A percentile compares a stretch with the other conserved stretches of the same genome.
phyloP scores from a whole-genome alignment of 176 grass and related monocot species.

The Oryza punctata region DNA sequence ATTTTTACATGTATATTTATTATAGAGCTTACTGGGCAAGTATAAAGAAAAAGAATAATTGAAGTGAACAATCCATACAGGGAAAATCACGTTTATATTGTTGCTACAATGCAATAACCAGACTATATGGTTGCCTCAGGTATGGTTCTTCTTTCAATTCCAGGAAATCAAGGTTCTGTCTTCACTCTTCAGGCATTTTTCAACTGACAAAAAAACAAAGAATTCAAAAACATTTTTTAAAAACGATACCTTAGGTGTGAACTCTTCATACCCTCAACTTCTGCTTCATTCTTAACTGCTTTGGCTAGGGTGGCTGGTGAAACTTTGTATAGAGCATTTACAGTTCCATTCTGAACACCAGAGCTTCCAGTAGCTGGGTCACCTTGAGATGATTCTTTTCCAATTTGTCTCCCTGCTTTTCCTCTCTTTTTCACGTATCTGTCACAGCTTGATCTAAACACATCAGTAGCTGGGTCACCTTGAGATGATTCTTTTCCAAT shows the following conservation, averaged over 20 bases:
- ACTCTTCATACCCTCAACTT: constrained; percentile 85
- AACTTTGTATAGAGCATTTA: constrained; percentile 61
- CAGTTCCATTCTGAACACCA: constrained; percentile 36
- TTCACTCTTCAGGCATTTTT: background rate
- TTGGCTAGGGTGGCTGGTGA: constrained; percentile 82
- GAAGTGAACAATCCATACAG: background rate
- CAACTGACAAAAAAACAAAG: background rate
- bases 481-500: constrained; percentile 23
- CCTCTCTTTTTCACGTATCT: constrained; percentile 36
- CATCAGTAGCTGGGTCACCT: constrained; percentile 32
- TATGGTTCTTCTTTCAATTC: background rate
- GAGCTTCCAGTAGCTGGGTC: constrained; percentile 7
- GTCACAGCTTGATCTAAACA: constrained; percentile 65
- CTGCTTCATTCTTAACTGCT: constrained; percentile 86
- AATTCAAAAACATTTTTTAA: constrained; percentile 16
- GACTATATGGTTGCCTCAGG: background rate
- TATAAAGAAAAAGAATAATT: background rate
- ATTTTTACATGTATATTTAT: background rate
- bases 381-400: constrained; percentile 15
- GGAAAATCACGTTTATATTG: background rate
- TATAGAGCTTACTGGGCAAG: background rate
- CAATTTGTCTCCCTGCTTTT: constrained; percentile 38
- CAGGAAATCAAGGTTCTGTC: background rate
- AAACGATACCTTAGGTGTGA: constrained; percentile 83
- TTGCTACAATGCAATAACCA: background rate